Conservation (phyloP, 2,329 filamentous ascomycete species). For the Alternaria viburni region DNA sequence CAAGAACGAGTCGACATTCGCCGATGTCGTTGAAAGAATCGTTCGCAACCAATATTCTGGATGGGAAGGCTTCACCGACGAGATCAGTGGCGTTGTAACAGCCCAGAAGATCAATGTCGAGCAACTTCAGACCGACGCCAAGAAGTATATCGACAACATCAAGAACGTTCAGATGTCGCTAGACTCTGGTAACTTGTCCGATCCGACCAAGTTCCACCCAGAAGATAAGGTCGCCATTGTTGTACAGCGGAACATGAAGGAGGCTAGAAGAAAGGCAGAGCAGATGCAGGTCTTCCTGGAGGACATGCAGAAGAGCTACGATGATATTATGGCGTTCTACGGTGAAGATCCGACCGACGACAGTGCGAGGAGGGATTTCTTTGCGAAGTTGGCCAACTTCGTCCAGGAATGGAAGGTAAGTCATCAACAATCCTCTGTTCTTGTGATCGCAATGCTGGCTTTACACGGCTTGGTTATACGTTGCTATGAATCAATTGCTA, state of each 20-base stretch:
- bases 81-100: slow-evolving; percentile 79
- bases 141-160: slow-evolving; percentile 92
- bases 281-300: slow-evolving; percentile 94
- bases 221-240: slow-evolving; percentile 93
- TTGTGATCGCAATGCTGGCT: not conserved
- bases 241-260: slow-evolving; percentile 94
- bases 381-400: slow-evolving; percentile 89
- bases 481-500: slow-evolving; percentile 1
- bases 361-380: slow-evolving; percentile 93
- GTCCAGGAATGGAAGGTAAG: slow-evolving; percentile 86
- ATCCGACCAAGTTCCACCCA: slow-evolving; percentile 97
- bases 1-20: slow-evolving; percentile 96
- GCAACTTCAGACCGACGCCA: slow-evolving; percentile 84
- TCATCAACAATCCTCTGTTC: slow-evolving; percentile 4
- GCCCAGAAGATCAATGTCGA: slow-evolving; percentile 95
- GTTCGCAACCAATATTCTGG: slow-evolving; percentile 96
- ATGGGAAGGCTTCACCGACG: slow-evolving; percentile 86
- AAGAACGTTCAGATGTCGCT: slow-evolving; percentile 91
- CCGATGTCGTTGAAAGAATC: slow-evolving; percentile 94
- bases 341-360: slow-evolving; percentile 93
- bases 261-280: slow-evolving; percentile 92
- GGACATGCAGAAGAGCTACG: slow-evolving; percentile 88
- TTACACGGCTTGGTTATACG: not conserved
- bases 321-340: slow-evolving; percentile 96
- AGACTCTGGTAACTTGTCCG: slow-evolving; percentile 91